Evolutionary conservation across 345 rosid species (phyloP).

Genomic region (Euphorbia peplus): DNA sequence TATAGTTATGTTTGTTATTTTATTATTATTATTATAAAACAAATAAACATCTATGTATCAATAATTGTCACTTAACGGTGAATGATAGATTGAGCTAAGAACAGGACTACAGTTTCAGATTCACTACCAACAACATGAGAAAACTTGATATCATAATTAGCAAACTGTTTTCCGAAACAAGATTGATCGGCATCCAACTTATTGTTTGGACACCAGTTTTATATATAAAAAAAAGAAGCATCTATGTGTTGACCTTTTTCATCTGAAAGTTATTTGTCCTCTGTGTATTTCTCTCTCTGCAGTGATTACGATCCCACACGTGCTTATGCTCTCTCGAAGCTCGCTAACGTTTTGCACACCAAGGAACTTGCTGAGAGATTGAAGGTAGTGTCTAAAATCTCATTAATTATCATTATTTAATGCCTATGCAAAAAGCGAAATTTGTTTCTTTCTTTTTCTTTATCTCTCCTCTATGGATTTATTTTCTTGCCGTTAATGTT

Average conservation of each 20-base stretch:
- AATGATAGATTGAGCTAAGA: too few relatives aligned
- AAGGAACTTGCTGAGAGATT: constrained; percentile 79
- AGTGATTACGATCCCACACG: constrained; percentile 91
- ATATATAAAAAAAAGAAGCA: neutral
- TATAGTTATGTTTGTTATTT: too few relatives aligned
- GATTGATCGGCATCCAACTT: too few relatives aligned
- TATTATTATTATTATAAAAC: too few relatives aligned
- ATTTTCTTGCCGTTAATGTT: neutral
- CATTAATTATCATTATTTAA: neutral
- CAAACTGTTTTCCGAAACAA: too few relatives aligned
- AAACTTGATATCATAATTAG: too few relatives aligned
- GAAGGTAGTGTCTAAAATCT: constrained; percentile 38
- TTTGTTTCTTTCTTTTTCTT: constrained; percentile 35
- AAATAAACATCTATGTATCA: neutral
- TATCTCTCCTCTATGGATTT: neutral
- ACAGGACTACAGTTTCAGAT: too few relatives aligned
- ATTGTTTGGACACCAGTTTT: too few relatives aligned
- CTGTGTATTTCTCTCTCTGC: constrained; percentile 13
- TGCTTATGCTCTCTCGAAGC: constrained; percentile 99
- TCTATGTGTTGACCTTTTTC: constrained; percentile 29
- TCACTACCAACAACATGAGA: too few relatives aligned
- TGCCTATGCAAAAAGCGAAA: constrained; percentile 16
- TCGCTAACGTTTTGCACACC: constrained; percentile 93
- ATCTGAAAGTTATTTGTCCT: neutral
- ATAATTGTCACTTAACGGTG: too few relatives aligned